Conservation (phyloP, 1,284 basidiomycete genomes). For the Gomphus bonarii region DNA sequence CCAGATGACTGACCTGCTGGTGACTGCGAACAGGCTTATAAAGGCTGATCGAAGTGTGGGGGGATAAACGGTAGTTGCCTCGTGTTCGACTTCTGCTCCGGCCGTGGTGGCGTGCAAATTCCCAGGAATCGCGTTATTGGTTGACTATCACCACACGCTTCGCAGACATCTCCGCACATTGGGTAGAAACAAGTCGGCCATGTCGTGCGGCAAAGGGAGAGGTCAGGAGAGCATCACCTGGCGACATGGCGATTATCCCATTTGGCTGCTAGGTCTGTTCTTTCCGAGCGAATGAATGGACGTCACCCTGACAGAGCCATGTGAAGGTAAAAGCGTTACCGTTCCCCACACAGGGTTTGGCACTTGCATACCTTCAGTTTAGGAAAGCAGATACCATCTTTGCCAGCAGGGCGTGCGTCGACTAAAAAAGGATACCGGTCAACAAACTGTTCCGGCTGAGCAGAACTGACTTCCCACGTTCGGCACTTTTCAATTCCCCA, state of each 20-base stretch:
- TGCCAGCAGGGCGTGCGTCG: background rate
- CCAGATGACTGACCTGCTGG: background rate
- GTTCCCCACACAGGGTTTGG: background rate
- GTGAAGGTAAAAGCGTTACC: background rate
- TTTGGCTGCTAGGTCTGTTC: background rate
- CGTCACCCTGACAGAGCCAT: background rate
- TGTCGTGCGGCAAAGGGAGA: too few species aligned
- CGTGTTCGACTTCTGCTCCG: slow-evolving; percentile 4
- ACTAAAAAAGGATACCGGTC: background rate
- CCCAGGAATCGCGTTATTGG: slow-evolving; percentile 10
- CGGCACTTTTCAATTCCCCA: background rate
- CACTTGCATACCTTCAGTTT: background rate
- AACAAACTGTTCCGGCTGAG: background rate
- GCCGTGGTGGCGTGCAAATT: slow-evolving; percentile 11
- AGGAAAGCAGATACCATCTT: background rate
- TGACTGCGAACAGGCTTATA: slow-evolving; percentile 1
- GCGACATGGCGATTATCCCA: background rate
- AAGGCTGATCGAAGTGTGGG: background rate
- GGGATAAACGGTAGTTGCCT: slow-evolving; percentile 1
- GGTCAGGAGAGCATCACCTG: background rate
- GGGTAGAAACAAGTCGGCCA: background rate
- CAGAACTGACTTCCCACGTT: background rate
- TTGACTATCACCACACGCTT: background rate
- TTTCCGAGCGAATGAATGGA: background rate
- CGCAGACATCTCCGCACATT: background rate